These are phyloP conservation scores for Meyerozyma carpophila DNA, from an alignment of 1,139 yeast species.

Conservation along the genomic window DNA sequence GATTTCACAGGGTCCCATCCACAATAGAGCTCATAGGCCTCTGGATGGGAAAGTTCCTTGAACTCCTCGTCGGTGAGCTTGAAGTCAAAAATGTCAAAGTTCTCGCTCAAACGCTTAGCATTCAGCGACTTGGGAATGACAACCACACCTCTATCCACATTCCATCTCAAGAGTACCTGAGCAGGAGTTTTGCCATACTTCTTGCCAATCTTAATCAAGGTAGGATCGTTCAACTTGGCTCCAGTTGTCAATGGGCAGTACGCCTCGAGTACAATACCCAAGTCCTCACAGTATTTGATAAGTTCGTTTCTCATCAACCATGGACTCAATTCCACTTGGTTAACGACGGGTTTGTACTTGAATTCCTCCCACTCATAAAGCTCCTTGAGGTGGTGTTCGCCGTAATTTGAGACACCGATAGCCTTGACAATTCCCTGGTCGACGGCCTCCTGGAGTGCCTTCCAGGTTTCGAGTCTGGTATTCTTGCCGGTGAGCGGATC, in stretches of 20 bases:
- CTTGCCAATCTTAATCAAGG: constrained; percentile 5
- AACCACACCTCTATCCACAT: constrained; percentile 37
- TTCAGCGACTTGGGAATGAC: constrained; percentile 34
- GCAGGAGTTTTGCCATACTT: constrained; percentile 25
- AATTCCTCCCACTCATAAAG: constrained; percentile 48
- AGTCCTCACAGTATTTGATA: constrained; percentile 44
- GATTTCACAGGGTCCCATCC: background rate
- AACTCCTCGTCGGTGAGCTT: constrained; percentile 46
- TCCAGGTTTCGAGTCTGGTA: constrained; percentile 50
- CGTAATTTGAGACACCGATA: constrained; percentile 70
- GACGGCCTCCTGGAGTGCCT: constrained; percentile 64
- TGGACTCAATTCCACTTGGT: constrained; percentile 70
- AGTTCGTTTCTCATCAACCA: constrained; percentile 69
- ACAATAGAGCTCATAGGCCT: background rate
- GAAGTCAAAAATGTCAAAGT: constrained; percentile 43
- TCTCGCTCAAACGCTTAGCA: constrained; percentile 21
- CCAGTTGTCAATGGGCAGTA: constrained; percentile 39
- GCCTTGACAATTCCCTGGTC: constrained; percentile 47
- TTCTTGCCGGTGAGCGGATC: constrained; percentile 53
- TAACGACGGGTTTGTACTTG: constrained; percentile 50
- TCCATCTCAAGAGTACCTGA: constrained; percentile 34
- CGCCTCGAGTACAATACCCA: constrained; percentile 31
- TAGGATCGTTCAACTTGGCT: constrained; percentile 18
- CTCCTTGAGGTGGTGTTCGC: constrained; percentile 56
- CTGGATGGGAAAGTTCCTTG: constrained; percentile 22